Conservation (phyloP, 768 basidiomycete genomes). For the Lyophyllum shimeji region DNA sequence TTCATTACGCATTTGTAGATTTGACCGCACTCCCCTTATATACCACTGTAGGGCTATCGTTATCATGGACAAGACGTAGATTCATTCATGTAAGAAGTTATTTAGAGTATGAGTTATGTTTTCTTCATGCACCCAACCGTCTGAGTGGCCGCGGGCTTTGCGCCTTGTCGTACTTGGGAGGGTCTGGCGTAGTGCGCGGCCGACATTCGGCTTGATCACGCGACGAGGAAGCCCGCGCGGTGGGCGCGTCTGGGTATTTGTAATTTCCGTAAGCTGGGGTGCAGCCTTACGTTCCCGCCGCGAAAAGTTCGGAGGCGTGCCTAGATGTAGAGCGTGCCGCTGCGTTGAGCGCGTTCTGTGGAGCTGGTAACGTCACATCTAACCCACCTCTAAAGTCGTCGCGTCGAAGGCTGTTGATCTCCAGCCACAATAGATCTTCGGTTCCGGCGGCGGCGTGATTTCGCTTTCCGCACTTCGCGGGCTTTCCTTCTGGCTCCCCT, state of each 20-base stretch:
- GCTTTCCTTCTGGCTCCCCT: neutral
- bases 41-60: neutral
- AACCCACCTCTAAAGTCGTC: neutral
- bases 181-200: constrained; percentile 5
- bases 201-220: constrained; percentile 5
- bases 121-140: neutral
- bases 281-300: neutral
- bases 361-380: neutral
- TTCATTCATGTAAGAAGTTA: neutral
- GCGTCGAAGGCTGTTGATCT: neutral
- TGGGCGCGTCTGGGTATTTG: neutral
- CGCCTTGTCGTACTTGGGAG: neutral
- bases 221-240: constrained; percentile 1
- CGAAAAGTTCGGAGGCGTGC: neutral
- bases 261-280: constrained; percentile 1
- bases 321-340: neutral
- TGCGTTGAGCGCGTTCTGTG: neutral
- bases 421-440: neutral
- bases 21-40: neutral
- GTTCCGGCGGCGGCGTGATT: neutral
- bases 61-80: neutral
- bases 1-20: neutral
- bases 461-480: neutral
- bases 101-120: neutral
- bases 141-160: neutral